Conservation (phyloP, 2,329 filamentous ascomycete genomes). For the Xylaria sp. region DNA sequence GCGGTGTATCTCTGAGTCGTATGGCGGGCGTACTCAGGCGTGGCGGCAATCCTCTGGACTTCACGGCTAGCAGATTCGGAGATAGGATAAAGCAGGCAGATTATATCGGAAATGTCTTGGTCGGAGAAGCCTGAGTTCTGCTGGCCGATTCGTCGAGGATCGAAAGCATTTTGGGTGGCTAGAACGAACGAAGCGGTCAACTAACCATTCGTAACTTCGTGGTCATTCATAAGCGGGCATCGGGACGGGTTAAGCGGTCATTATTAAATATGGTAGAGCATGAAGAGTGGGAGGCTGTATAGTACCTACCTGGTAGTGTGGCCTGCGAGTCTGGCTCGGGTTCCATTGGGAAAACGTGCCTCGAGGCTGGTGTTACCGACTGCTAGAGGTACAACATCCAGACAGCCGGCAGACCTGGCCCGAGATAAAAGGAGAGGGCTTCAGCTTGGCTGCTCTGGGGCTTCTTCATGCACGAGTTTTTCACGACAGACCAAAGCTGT, state of each 20-base stretch:
- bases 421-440: conserved; percentile 26
- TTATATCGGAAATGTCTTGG: conserved; percentile 85
- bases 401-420: conserved; percentile 42
- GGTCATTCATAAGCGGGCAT: not conserved
- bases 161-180: conserved; percentile 83
- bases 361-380: conserved; percentile 41
- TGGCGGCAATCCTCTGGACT: conserved; percentile 63
- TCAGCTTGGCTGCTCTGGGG: conserved; percentile 11
- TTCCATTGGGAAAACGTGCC: conserved; percentile 46
- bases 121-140: conserved; percentile 86
- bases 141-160: conserved; percentile 81
- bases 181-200: conserved; percentile 45
- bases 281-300: not conserved
- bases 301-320: conserved; percentile 49
- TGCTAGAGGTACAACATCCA: conserved; percentile 42
- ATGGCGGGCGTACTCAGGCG: conserved; percentile 58
- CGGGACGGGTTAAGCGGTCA: not conserved
- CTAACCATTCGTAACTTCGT: conserved; percentile 1
- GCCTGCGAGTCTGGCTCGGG: conserved; percentile 47
- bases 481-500: conserved; percentile 6
- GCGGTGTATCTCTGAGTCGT: conserved; percentile 62
- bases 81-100: conserved; percentile 86
- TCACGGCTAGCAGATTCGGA: conserved; percentile 78
- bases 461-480: conserved; percentile 21
- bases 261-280: not conserved